A percentile compares a stretch with the other conserved stretches of the same genome.
Conservation (phyloP, 1,284 basidiomycete genomes). For the Coniferiporia weirii region DNA sequence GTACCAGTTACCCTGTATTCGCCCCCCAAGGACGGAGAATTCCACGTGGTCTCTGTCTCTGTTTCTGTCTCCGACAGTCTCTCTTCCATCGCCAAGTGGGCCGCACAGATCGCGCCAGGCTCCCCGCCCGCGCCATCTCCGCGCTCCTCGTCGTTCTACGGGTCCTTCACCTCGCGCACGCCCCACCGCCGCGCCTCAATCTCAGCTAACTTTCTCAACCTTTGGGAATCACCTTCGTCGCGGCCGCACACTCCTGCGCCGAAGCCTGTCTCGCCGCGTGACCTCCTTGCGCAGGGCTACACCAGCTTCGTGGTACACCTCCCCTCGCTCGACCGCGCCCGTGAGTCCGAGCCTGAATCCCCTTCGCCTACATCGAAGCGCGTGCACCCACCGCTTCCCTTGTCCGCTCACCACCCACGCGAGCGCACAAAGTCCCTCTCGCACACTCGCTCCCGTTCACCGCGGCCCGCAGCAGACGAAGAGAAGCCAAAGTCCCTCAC, state of each 20-base stretch:
- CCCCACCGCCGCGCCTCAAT: conserved; percentile 26
- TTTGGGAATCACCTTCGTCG: too few relatives aligned
- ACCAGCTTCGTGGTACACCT: conserved; percentile 58
- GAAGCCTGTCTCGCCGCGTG: conserved; percentile 33
- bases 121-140: conserved; percentile 51
- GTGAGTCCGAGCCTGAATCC: conserved; percentile 13
- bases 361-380: conserved; percentile 19
- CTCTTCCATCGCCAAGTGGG: conserved; percentile 48
- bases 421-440: conserved; percentile 6
- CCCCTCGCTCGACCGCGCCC: conserved; percentile 40
- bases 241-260: conserved; percentile 16
- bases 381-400: conserved; percentile 30
- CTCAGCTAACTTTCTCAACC: too few relatives aligned
- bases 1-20: not conserved
- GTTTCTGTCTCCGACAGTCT: not conserved
- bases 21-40: not conserved
- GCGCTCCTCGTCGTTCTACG: conserved; percentile 25
- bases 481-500: conserved; percentile 7
- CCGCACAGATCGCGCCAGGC: conserved; percentile 58
- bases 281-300: conserved; percentile 57
- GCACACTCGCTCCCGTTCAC: not conserved
- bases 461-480: not conserved
- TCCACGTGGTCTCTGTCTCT: not conserved
- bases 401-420: not conserved
- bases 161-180: conserved; percentile 21